Conservation (phyloP, 177 flowering plant species). For the Vitis hybrid region DNA sequence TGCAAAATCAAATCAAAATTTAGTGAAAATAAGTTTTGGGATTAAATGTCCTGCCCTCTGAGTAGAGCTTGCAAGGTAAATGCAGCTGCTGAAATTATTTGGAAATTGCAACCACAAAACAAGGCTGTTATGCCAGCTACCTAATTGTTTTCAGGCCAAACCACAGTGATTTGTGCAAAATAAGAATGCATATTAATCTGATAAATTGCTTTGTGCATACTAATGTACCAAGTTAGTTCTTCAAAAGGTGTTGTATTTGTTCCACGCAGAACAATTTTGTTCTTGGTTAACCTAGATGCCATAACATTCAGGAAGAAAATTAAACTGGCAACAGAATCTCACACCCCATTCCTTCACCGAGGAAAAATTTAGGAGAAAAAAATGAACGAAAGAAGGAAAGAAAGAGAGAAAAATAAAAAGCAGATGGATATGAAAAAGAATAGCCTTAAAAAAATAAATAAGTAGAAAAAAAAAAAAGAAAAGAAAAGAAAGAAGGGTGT, state of each 20-base stretch:
- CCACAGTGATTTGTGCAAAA: background rate
- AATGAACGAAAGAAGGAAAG: background rate
- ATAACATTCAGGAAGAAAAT: background rate
- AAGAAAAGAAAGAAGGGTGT: no score
- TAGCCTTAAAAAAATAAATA: background rate
- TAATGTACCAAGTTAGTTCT: background rate
- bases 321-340: background rate
- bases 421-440: background rate
- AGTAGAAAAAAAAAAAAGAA: background rate
- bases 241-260: background rate
- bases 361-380: background rate
- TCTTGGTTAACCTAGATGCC: background rate
- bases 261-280: background rate
- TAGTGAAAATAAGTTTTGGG: background rate
- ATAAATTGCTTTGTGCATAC: background rate
- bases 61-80: background rate
- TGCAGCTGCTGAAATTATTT: background rate
- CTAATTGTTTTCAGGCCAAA: background rate
- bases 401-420: background rate
- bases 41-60: background rate
- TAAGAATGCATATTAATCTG: background rate
- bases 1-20: constrained; percentile 30
- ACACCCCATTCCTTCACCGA: no score
- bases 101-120: background rate
- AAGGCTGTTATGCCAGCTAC: background rate